Evolutionary conservation across 345 rosid species (phyloP), one percentile per base, ranked within the genome.

Genomic region (Cardamine chenopodiifolia): DNA sequence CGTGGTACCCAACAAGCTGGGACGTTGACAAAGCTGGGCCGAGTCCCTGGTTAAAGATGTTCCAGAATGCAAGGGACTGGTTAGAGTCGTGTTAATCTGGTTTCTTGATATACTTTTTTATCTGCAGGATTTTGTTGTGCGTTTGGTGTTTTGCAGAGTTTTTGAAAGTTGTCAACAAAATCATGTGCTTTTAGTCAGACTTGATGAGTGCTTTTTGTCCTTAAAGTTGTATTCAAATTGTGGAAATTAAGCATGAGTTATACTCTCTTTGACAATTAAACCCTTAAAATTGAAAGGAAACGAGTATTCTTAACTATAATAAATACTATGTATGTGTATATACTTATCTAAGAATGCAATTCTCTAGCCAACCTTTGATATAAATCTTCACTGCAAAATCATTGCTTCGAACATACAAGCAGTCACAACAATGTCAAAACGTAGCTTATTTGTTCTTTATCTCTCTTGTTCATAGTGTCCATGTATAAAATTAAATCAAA

Each of bases 11-110:
- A 8, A 85, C 61, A 62, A 72, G 87, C 71, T 94, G 98, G 98
- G 77, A 82, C 22, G 86, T 91, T 62, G 93, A 90, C 58, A 90
- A 87, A 83, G 85, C 79, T 64, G 96, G 98, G 8, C 96, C 98
- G 10, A 91, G 97, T 74, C 97, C 98, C 28, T 94, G 96, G 98
- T 79, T 94, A 71, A 84, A 80, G 82, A 88, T 91, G 97, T 94
- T 94, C 80, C 97, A 94, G 75, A 94, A 91, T 83, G 96, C 97
- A 66, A 80, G 97, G 70, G 97, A 88, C 53, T 94, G 98, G 98
- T 94, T 75, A 75, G 73, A 48, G 14, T 48, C 17, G 17, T 47
- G 50, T 62, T 31, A 42, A 20, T 44, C 14, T 55, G 15, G n/a
- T 37, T 32, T 72, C 52, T 66, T 32, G 7, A 12, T 50, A 25